These are phyloP conservation scores for Irpex sp. DNA, from an alignment of 1,284 basidiomycete genomes.

Conservation along the genomic window DNA sequence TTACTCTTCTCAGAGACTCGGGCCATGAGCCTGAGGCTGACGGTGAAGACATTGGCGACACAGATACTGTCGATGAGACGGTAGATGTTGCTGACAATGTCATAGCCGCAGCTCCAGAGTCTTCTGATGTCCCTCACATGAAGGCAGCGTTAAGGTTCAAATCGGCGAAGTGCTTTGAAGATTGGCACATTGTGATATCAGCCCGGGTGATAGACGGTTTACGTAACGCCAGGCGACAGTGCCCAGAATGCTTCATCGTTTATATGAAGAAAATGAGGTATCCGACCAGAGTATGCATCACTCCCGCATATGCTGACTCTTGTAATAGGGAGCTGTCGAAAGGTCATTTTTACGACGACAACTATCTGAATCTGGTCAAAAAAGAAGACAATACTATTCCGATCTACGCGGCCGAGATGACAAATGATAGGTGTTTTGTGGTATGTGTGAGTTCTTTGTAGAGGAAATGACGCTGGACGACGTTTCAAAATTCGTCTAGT, in stretches of 20 bases:
- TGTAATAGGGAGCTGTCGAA: slow-evolving; percentile 53
- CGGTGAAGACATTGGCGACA: too few species aligned
- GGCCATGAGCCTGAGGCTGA: too few species aligned
- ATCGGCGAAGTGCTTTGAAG: slow-evolving; percentile 45
- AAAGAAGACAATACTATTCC: slow-evolving; percentile 44
- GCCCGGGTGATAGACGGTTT: slow-evolving; percentile 39
- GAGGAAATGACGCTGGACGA: not conserved
- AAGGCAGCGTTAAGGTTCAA: slow-evolving; percentile 44
- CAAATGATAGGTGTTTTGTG: slow-evolving; percentile 52
- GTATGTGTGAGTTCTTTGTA: slow-evolving; percentile 34
- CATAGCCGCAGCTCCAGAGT: not conserved
- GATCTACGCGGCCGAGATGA: slow-evolving; percentile 69
- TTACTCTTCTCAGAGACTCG: too few species aligned
- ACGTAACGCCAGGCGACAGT: slow-evolving; percentile 24
- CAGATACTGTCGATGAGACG: slow-evolving; percentile 16
- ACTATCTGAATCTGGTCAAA: slow-evolving; percentile 44
- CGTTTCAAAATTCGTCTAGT: slow-evolving; percentile 34
- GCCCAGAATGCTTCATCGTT: slow-evolving; percentile 40
- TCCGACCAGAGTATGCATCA: not conserved
- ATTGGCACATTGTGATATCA: slow-evolving; percentile 48
- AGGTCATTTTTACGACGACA: slow-evolving; percentile 60
- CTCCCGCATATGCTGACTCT: not conserved
- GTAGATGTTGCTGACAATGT: slow-evolving; percentile 7
- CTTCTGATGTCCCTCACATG: slow-evolving; percentile 34
- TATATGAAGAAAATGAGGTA: slow-evolving; percentile 63